These are phyloP conservation scores for Megacollybia marginata DNA, from an alignment of 768 basidiomycete species.

Conservation along the genomic window DNA sequence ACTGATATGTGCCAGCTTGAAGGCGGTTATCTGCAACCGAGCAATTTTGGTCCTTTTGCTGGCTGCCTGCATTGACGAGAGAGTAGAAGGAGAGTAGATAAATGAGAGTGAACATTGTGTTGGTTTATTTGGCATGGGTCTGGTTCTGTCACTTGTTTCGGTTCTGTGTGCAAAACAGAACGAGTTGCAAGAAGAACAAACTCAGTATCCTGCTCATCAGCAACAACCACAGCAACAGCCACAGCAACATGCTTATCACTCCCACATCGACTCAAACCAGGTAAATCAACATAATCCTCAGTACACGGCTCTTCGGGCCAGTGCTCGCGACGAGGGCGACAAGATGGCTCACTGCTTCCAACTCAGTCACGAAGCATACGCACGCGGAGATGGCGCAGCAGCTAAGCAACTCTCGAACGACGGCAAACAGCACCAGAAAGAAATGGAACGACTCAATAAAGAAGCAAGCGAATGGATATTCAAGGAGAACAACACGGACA, in stretches of 20 bases:
- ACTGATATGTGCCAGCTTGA: conserved; percentile 71
- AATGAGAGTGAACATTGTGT: conserved; percentile 38
- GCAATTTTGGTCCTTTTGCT: conserved; percentile 40
- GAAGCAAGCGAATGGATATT: conserved; percentile 89
- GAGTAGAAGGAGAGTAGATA: conserved; percentile 32
- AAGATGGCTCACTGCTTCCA: conserved; percentile 66
- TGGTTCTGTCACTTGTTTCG: too few relatives aligned
- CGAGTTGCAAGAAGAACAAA: conserved; percentile 1
- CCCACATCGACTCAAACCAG: conserved; percentile 37
- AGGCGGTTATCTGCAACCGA: conserved; percentile 54
- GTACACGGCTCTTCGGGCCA: conserved; percentile 63
- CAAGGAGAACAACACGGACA: conserved; percentile 77
- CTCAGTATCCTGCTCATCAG: conserved; percentile 1
- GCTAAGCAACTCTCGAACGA: conserved; percentile 79
- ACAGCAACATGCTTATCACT: conserved; percentile 8
- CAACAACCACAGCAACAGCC: conserved; percentile 8
- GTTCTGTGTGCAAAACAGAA: too few relatives aligned
- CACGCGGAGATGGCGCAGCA: conserved; percentile 58
- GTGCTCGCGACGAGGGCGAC: conserved; percentile 76
- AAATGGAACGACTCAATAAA: conserved; percentile 74
- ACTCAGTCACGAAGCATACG: conserved; percentile 71
- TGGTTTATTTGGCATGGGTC: too few relatives aligned
- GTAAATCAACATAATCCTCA: conserved; percentile 62
- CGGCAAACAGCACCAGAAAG: conserved; percentile 71
- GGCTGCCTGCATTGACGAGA: conserved; percentile 38